phyloP scores from a whole-genome alignment of 2,329 filamentous ascomycete species.

The Botrytis hyacinthi region DNA sequence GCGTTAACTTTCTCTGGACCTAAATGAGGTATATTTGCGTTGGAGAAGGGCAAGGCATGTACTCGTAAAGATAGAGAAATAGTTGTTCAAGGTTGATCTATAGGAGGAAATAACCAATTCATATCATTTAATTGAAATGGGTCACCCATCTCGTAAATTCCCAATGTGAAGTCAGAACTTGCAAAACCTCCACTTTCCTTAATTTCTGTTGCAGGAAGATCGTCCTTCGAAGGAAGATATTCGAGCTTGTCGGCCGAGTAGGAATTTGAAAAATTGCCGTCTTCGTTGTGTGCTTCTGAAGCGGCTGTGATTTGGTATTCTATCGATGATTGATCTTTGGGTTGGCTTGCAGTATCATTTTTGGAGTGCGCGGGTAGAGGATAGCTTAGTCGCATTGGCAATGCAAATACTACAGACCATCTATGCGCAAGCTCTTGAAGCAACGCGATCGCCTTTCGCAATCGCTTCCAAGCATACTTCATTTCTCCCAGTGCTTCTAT shows the following conservation, averaged over 20 bases:
- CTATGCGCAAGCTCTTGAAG: constrained; percentile 6
- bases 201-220: background rate
- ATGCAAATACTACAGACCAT: constrained; percentile 1
- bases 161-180: background rate
- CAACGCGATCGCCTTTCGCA: background rate
- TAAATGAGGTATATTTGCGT: background rate
- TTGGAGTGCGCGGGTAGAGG: background rate
- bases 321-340: background rate
- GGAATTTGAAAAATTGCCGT: background rate
- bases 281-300: background rate
- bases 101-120: background rate
- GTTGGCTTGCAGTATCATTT: background rate
- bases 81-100: background rate
- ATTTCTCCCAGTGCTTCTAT: background rate
- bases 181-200: background rate
- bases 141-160: background rate
- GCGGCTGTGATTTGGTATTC: background rate
- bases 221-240: background rate
- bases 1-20: background rate
- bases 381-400: constrained; percentile 4
- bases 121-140: constrained; percentile 8
- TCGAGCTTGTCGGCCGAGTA: background rate
- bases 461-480: constrained; percentile 1
- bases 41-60: background rate
- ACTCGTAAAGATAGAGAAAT: background rate